A percentile compares a stretch with the other conserved stretches of the same genome.
Evolutionary conservation across 2,329 filamentous ascomycete genomes (phyloP).

Genomic region (Penicillium sp.): DNA sequence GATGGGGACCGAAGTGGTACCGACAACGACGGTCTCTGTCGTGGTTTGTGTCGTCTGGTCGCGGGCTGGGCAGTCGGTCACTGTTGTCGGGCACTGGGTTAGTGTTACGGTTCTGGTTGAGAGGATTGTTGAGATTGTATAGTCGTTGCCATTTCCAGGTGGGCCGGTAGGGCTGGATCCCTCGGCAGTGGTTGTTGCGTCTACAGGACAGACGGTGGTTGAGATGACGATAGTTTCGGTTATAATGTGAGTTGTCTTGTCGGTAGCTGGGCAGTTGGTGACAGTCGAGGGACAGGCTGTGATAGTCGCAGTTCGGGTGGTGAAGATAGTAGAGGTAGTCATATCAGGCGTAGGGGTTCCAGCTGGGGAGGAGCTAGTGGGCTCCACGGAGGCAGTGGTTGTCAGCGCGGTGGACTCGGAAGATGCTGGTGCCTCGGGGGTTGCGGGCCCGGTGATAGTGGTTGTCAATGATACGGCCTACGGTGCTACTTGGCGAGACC

Average conservation of each 20-base stretch:
- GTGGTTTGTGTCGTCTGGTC: conserved; percentile 15
- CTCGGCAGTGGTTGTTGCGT: neutral
- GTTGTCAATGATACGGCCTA: neutral
- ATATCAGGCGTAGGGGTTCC: neutral
- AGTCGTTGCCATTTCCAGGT: neutral
- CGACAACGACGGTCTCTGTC: conserved; percentile 23
- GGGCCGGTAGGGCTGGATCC: neutral
- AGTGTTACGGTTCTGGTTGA: conserved; percentile 15
- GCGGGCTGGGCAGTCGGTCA: conserved; percentile 17
- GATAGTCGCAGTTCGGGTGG: conserved; percentile 23
- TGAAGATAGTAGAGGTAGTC: conserved; percentile 26
- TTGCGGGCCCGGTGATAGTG: neutral
- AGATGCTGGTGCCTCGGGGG: neutral
- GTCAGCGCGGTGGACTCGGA: neutral
- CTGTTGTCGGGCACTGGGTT: conserved; percentile 18
- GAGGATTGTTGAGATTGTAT: conserved; percentile 15
- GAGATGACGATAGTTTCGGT: conserved; percentile 24
- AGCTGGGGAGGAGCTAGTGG: neutral
- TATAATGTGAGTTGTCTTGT: conserved; percentile 14
- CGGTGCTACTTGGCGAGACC: neutral
- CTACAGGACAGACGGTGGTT: conserved; percentile 25
- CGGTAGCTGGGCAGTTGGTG: conserved; percentile 25
- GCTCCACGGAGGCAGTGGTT: neutral
- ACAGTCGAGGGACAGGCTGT: conserved; percentile 27
- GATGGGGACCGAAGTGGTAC: conserved; percentile 10